These are phyloP conservation scores for Podospora pseudopauciseta DNA, from an alignment of 495 filamentous ascomycete species.

Conservation along the genomic window DNA sequence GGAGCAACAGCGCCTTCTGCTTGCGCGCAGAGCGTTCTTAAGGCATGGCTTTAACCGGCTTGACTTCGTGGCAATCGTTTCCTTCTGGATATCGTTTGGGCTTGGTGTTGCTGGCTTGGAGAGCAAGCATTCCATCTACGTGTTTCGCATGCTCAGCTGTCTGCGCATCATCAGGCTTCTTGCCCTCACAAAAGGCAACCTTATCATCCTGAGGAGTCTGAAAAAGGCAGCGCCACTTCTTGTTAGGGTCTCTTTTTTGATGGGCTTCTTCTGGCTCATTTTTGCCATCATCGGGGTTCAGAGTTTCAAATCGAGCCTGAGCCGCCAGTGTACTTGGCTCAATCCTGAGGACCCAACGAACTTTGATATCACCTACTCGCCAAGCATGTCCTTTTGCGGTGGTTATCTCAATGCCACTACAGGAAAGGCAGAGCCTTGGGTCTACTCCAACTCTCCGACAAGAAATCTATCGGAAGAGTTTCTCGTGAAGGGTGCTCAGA, in stretches of 20 bases:
- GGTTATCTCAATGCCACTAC: conserved; percentile 65
- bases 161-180: conserved; percentile 87
- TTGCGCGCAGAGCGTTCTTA: conserved; percentile 89
- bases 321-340: conserved; percentile 83
- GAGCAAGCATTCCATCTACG: conserved; percentile 63
- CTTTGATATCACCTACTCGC: conserved; percentile 44
- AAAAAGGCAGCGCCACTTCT: conserved; percentile 93
- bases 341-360: conserved; percentile 54
- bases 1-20: conserved; percentile 75
- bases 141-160: conserved; percentile 96
- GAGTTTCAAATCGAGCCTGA: conserved; percentile 93
- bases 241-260: conserved; percentile 92
- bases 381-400: conserved; percentile 75
- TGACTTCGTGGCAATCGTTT: conserved; percentile 93
- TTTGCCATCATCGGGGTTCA: conserved; percentile 97
- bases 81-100: conserved; percentile 86
- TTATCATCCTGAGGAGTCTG: conserved; percentile 88
- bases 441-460: conserved; percentile 35
- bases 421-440: conserved; percentile 61
- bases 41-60: conserved; percentile 93
- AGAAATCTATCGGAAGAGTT: conserved; percentile 19
- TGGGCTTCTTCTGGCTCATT: conserved; percentile 97
- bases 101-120: conserved; percentile 68
- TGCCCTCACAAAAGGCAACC: conserved; percentile 84
- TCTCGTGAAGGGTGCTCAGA: conserved; percentile 35